These are phyloP conservation scores for Saprolegnia diclina DNA, from an alignment of 352 stramenopile genomes.

Conservation along the genomic window DNA sequence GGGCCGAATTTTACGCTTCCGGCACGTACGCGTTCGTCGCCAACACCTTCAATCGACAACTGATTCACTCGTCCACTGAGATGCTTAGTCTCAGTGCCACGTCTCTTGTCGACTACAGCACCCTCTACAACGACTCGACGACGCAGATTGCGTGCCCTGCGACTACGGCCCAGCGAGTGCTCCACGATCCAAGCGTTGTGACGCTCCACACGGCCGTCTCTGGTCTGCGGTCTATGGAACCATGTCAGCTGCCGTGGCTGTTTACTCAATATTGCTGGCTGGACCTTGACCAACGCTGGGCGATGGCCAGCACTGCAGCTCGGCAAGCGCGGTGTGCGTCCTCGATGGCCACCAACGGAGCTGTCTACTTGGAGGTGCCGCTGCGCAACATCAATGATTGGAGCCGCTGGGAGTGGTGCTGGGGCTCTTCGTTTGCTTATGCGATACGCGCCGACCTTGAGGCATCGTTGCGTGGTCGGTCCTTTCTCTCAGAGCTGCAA, in stretches of 20 bases:
- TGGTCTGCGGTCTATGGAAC: background rate
- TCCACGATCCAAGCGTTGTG: background rate
- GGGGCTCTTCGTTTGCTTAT: background rate
- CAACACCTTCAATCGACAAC: background rate
- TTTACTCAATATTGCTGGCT: slow-evolving; percentile 18
- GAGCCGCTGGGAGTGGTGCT: background rate
- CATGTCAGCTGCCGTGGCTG: background rate
- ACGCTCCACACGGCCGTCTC: background rate
- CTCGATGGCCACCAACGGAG: background rate
- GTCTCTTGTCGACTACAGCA: background rate
- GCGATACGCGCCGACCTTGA: background rate
- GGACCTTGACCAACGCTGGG: slow-evolving; percentile 6
- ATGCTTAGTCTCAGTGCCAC: background rate
- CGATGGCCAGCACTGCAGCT: background rate
- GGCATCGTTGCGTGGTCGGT: background rate
- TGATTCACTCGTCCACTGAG: background rate
- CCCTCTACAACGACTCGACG: background rate
- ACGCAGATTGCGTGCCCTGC: background rate
- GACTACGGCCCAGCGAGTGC: background rate
- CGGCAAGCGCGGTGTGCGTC: background rate
- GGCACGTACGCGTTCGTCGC: slow-evolving; percentile 7
- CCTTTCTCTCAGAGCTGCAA: background rate
- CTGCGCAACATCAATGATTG: slow-evolving; percentile 16
- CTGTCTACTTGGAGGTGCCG: slow-evolving; percentile 19
- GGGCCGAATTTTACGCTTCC: slow-evolving; percentile 6